phyloP scores from a whole-genome alignment of 805 yeast species.

The Starmera dryadoides region DNA sequence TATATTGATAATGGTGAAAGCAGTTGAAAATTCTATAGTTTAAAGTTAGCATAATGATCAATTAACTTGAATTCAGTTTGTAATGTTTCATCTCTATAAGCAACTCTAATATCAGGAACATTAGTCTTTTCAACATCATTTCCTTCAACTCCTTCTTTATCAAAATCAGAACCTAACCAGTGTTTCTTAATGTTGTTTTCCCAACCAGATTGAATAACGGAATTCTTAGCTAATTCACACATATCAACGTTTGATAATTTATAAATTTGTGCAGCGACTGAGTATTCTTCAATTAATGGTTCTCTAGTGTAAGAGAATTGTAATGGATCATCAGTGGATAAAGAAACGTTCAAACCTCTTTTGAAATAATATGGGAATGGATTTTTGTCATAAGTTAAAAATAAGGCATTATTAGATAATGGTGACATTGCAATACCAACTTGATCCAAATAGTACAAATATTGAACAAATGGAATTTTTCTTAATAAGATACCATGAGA shows the following conservation, averaged over 20 bases:
- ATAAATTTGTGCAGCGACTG: constrained; percentile 97
- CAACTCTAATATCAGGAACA: constrained; percentile 84
- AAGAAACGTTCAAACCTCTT: constrained; percentile 88
- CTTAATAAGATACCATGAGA: constrained; percentile 93
- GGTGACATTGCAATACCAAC: constrained; percentile 99
- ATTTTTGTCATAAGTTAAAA: constrained; percentile 92
- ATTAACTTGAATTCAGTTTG: constrained; percentile 64
- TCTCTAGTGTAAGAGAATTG: constrained; percentile 97
- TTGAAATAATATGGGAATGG: constrained; percentile 90
- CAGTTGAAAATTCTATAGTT: no score
- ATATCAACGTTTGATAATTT: constrained; percentile 91
- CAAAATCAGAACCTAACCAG: constrained; percentile 77
- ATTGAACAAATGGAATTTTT: constrained; percentile 92
- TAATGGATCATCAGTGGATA: constrained; percentile 95
- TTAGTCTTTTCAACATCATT: constrained; percentile 91
- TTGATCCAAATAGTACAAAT: constrained; percentile 87
- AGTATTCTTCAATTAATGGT: constrained; percentile 94
- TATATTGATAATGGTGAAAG: no score
- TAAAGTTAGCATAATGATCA: constrained; percentile 39
- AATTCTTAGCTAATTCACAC: constrained; percentile 93
- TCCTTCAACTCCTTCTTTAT: constrained; percentile 59
- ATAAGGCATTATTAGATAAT: constrained; percentile 89
- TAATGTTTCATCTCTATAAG: constrained; percentile 78
- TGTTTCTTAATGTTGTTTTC: constrained; percentile 80
- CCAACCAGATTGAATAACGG: constrained; percentile 92